Base-by-base conservation (phyloP, 164 flowering plant genomes). In the Vitis rupestris region DNA sequence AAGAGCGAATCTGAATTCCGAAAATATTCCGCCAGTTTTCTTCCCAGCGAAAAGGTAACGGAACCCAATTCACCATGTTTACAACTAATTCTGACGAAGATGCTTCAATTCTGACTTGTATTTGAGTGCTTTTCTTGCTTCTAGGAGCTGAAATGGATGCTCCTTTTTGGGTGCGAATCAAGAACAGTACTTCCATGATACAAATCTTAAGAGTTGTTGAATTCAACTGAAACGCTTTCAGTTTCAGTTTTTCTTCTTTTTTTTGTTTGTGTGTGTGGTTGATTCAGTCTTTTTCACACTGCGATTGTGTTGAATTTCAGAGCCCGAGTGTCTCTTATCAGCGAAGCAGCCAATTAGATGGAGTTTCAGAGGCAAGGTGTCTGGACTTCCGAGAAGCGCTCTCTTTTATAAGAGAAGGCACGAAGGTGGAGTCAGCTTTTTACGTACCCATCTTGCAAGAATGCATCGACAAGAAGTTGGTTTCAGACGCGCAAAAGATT, bases 391-490 rank as follows among this genome's bases (percentile, higher is more conserved):
- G 71, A 66, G 90, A 84, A 67, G 92, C 86, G 1, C 76, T 84
- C 1, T 75, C 83, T 13, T 8, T 75, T 47, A 49, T 87, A 8
- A 68, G 67, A 56, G 87, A 88, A 67, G 82, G 80, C 55, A 67
- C 47, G 1, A 29, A 63, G 17, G 55, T 82, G 19, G 85, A 82
- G 44, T 70, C 91, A n/a, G 73, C 80, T 2, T 53, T 48, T 27
- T 93, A 88, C 76, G 78, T 86, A 64, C 90, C 91, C 13, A 63
- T 93, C 3, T 70, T 90, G 75, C 81, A 87, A 79, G 83, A 85
- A 81, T 90, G 98, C 74, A 70, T 85, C 29, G 69, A 72, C 55
- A 79, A 59, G 59, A 71, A 70, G 10, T 88, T 88, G 10, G 70
- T 80, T 61, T 71, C 84, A 16, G 80, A 81, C 30, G 80, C 84